Evolutionary conservation across 169 alveolate genomes (phyloP).

Genomic region (Eimeria tenella): DNA sequence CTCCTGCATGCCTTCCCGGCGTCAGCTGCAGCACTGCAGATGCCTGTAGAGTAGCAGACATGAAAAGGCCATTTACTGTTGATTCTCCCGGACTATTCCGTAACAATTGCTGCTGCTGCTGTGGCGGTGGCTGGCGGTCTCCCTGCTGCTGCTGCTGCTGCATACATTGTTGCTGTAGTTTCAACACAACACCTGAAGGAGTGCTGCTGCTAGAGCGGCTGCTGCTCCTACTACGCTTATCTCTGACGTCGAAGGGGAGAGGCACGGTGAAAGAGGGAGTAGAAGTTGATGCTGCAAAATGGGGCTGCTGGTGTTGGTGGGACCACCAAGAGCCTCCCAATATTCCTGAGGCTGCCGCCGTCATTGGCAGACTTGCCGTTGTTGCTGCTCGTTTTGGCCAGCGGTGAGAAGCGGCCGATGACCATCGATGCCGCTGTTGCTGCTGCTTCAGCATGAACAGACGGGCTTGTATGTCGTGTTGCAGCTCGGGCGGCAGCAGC

Average conservation of each 20-base stretch:
- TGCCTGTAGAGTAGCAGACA: conserved; percentile 55
- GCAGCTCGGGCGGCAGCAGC: conserved; percentile 68
- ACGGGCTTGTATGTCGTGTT: conserved; percentile 54
- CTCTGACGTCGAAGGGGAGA: background rate
- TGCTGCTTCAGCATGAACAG: conserved; percentile 55
- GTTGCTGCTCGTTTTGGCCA: conserved; percentile 61
- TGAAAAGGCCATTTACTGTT: background rate
- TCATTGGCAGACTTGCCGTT: background rate
- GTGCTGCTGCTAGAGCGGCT: conserved; percentile 35
- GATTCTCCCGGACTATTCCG: conserved; percentile 3
- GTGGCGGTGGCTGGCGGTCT: background rate
- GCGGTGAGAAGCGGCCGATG: background rate
- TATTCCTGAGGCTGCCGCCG: background rate
- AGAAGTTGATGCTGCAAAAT: background rate
- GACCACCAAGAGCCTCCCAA: background rate
- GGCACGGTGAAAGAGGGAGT: background rate
- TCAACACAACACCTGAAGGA: background rate
- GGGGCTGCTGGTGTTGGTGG: conserved; percentile 56
- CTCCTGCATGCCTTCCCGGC: conserved; percentile 10
- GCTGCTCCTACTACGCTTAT: background rate
- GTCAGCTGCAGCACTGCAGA: conserved; percentile 62
- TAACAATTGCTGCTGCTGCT: conserved; percentile 28
- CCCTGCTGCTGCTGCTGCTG: conserved; percentile 58
- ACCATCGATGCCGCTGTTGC: conserved; percentile 16
- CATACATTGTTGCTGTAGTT: background rate